Evolutionary conservation across 1,139 yeast genomes (phyloP).

Genomic region (Taphrina betulina): DNA sequence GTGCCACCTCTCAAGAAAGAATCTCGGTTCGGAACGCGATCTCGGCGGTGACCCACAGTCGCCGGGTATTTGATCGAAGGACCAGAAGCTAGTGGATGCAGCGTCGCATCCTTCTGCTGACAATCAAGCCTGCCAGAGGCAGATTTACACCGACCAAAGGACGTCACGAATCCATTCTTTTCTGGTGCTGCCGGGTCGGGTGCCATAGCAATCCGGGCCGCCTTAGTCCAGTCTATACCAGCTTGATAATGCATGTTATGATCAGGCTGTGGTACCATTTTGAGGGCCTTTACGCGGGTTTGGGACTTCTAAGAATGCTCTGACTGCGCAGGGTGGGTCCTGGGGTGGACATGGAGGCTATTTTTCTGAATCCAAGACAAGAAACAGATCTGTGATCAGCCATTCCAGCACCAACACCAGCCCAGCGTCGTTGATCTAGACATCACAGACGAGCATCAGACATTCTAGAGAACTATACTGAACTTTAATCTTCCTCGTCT

Average conservation of each 20-base stretch:
- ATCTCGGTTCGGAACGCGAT: conserved; percentile 23
- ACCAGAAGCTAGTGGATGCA: not conserved
- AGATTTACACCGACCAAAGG: not conserved
- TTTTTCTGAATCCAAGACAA: no score
- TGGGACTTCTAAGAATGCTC: no score
- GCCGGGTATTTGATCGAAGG: conserved; percentile 12
- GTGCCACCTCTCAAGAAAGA: conserved; percentile 27
- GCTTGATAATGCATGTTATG: conserved; percentile 9
- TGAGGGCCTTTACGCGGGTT: no score
- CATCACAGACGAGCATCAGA: no score
- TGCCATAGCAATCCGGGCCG: conserved; percentile 28
- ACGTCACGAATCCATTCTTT: not conserved
- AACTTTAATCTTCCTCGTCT: conserved; percentile 1
- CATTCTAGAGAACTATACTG: no score
- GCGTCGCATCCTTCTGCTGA: not conserved
- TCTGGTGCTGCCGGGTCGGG: not conserved
- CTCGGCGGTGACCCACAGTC: not conserved
- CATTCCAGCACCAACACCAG: no score
- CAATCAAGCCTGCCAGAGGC: not conserved
- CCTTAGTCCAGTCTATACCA: conserved; percentile 19
- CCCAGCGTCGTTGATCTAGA: no score
- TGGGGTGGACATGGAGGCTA: no score
- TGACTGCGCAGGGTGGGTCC: no score
- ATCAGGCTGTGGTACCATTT: not conserved
- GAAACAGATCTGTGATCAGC: no score